A percentile compares a stretch with the other conserved stretches of the same genome.
Conservation (phyloP, 116 monocot genomes). For the Papilionanthe hybrid region DNA sequence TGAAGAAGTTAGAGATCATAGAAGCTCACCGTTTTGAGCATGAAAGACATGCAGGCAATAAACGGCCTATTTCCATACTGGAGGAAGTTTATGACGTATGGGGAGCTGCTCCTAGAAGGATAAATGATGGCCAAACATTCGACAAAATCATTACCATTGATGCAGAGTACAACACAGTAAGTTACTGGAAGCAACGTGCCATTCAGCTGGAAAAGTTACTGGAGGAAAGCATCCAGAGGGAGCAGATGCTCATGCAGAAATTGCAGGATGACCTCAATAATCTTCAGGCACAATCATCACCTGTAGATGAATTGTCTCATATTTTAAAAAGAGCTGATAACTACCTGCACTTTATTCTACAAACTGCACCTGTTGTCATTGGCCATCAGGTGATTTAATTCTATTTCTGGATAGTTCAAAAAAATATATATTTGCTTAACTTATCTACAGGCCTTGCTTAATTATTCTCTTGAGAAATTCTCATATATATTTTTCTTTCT, state of each 20-base stretch:
- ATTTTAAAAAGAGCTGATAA: slow-evolving; percentile 73
- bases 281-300: slow-evolving; percentile 51
- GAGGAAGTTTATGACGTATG: slow-evolving; percentile 56
- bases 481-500: background rate
- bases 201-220: slow-evolving; percentile 45
- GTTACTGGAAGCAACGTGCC: slow-evolving; percentile 60
- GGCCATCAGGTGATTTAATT: slow-evolving; percentile 60
- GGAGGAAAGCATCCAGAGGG: slow-evolving; percentile 52
- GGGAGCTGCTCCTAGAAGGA: slow-evolving; percentile 34
- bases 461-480: background rate
- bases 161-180: slow-evolving; percentile 39
- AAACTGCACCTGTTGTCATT: slow-evolving; percentile 74
- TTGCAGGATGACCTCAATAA: slow-evolving; percentile 52
- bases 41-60: slow-evolving; percentile 33
- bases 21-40: slow-evolving; percentile 59
- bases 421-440: background rate
- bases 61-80: slow-evolving; percentile 48
- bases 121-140: slow-evolving; percentile 33
- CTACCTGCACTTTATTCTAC: slow-evolving; percentile 74
- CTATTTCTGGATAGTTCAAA: background rate
- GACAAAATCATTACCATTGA: slow-evolving; percentile 39
- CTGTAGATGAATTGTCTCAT: slow-evolving; percentile 66
- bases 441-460: background rate
- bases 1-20: slow-evolving; percentile 54
- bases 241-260: slow-evolving; percentile 44